phyloP scores from a whole-genome alignment of 345 rosid genomes.

The Cochlearia excelsa region DNA sequence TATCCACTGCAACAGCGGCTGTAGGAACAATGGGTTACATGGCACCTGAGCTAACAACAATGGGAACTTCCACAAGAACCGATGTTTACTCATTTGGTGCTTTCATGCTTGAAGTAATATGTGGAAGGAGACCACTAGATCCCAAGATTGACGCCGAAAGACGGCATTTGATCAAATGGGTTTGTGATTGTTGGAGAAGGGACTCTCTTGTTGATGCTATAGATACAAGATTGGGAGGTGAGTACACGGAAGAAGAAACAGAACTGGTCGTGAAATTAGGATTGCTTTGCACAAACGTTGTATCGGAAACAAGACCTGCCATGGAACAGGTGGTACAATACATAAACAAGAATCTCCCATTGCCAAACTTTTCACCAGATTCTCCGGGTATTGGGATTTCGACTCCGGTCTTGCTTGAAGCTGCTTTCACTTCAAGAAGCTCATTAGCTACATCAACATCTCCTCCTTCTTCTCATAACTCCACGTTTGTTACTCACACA shows the following conservation, averaged over 20 bases:
- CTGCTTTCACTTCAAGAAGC: slow-evolving; percentile 21
- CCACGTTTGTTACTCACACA: slow-evolving; percentile 28
- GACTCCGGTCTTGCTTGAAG: slow-evolving; percentile 5
- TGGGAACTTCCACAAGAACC: slow-evolving; percentile 35
- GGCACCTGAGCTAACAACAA: slow-evolving; percentile 44
- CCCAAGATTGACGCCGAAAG: slow-evolving; percentile 26
- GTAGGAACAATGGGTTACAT: slow-evolving; percentile 71
- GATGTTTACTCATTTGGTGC: slow-evolving; percentile 48
- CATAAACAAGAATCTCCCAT: slow-evolving; percentile 20
- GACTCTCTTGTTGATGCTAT: slow-evolving; percentile 36
- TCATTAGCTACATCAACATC: slow-evolving; percentile 11
- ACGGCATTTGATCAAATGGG: slow-evolving; percentile 38
- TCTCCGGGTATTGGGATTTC: slow-evolving; percentile 26
- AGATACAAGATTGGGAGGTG: slow-evolving; percentile 34
- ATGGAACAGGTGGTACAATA: slow-evolving; percentile 42
- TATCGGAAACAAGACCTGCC: slow-evolving; percentile 37
- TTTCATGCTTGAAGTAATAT: slow-evolving; percentile 43
- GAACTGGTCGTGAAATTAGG: slow-evolving; percentile 47
- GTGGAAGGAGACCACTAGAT: slow-evolving; percentile 65
- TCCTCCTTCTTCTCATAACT: slow-evolving; percentile 18
- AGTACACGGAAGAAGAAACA: slow-evolving; percentile 34
- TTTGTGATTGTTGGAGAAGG: slow-evolving; percentile 33
- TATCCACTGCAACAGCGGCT: slow-evolving; percentile 57
- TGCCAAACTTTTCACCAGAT: slow-evolving; percentile 31
- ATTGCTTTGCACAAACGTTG: slow-evolving; percentile 36